A percentile compares a stretch with the other conserved stretches of the same genome.
These are phyloP conservation scores for Smittium mucronatum DNA, from an alignment of 371 early-diverging fungal species.

Conservation along the genomic window DNA sequence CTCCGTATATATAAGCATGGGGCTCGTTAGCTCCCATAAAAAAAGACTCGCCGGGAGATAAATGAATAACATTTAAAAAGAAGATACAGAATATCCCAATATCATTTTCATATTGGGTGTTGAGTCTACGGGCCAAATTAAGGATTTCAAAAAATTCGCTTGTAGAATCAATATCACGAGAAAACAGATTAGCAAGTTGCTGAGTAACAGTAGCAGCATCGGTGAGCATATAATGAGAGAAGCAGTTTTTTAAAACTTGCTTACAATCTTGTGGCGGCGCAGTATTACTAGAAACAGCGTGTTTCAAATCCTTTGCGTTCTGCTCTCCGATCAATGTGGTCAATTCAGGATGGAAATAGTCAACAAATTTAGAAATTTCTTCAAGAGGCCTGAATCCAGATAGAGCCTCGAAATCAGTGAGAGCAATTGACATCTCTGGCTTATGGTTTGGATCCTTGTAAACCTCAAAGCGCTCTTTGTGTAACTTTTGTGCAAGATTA, in stretches of 20 bases:
- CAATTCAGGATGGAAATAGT: conserved; percentile 63
- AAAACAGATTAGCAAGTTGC: conserved; percentile 40
- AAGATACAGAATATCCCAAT: conserved; percentile 80
- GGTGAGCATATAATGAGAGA: conserved; percentile 54
- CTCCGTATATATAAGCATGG: conserved; percentile 89
- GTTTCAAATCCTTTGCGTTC: conserved; percentile 16
- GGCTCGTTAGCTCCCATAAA: conserved; percentile 94
- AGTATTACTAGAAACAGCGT: conserved; percentile 11
- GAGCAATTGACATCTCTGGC: conserved; percentile 96
- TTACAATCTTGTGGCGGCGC: conserved; percentile 34
- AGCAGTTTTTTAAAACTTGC: conserved; percentile 45
- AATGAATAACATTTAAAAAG: conserved; percentile 68
- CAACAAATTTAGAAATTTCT: conserved; percentile 55
- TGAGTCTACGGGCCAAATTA: conserved; percentile 58
- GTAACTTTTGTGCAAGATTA: conserved; percentile 57
- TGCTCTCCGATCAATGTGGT: conserved; percentile 44
- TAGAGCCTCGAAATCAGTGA: conserved; percentile 89
- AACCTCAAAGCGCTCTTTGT: conserved; percentile 51
- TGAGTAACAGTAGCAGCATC: conserved; percentile 35
- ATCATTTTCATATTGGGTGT: conserved; percentile 81
- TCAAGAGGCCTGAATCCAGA: conserved; percentile 85
- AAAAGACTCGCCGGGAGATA: conserved; percentile 80
- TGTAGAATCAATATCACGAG: conserved; percentile 20
- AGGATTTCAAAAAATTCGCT: conserved; percentile 18
- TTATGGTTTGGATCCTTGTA: conserved; percentile 91